Conservation (phyloP, 2,329 filamentous ascomycete genomes). For the Magnaporthiopsis rhizophila region DNA sequence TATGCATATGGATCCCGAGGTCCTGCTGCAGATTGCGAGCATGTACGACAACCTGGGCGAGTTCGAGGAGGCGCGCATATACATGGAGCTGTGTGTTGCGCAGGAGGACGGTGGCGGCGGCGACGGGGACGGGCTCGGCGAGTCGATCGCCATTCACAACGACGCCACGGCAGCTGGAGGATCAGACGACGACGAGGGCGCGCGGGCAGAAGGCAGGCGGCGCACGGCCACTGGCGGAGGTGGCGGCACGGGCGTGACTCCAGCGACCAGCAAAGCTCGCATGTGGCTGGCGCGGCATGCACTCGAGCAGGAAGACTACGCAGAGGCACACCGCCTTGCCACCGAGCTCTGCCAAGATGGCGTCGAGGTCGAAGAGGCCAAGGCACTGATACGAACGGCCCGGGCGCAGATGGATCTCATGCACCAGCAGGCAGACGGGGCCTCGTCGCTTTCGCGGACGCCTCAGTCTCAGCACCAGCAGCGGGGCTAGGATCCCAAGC, state of each 20-base stretch:
- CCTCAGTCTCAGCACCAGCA: slow-evolving; percentile 3
- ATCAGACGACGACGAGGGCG: slow-evolving; percentile 25
- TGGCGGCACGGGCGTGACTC: slow-evolving; percentile 74
- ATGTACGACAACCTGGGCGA: slow-evolving; percentile 80
- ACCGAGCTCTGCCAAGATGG: slow-evolving; percentile 93
- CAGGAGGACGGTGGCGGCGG: slow-evolving; percentile 68
- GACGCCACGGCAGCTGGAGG: slow-evolving; percentile 29
- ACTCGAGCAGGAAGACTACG: slow-evolving; percentile 67
- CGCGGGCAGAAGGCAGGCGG: slow-evolving; percentile 16
- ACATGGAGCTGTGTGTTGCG: slow-evolving; percentile 92
- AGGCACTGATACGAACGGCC: slow-evolving; percentile 82
- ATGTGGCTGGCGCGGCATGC: slow-evolving; percentile 88
- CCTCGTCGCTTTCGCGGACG: background rate
- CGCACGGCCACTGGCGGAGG: slow-evolving; percentile 26
- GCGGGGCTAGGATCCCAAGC: slow-evolving; percentile 3
- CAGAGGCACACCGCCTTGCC: slow-evolving; percentile 69
- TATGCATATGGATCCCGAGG: slow-evolving; percentile 73
- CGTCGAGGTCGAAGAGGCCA: slow-evolving; percentile 93
- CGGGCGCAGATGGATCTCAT: slow-evolving; percentile 59
- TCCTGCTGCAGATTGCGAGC: slow-evolving; percentile 78
- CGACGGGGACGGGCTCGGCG: slow-evolving; percentile 29
- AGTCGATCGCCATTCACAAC: slow-evolving; percentile 47
- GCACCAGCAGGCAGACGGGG: background rate
- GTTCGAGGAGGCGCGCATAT: slow-evolving; percentile 72
- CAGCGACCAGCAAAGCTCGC: slow-evolving; percentile 83